Evolutionary conservation across 2,329 filamentous ascomycete genomes (phyloP), one percentile per base, ranked within the genome.

Genomic region (Neonectria neomacrospora): DNA sequence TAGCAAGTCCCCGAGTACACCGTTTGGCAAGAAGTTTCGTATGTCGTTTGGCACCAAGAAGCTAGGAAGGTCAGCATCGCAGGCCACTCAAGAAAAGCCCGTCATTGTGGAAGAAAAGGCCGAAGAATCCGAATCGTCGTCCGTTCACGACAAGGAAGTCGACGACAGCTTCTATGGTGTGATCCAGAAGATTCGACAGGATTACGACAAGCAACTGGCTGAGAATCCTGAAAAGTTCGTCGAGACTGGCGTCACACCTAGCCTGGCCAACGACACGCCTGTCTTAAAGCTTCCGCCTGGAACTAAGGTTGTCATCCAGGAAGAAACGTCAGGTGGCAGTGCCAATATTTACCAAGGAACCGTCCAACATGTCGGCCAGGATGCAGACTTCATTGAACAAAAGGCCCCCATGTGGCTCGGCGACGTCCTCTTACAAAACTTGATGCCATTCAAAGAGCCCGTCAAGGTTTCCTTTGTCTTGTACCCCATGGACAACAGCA

Each of bases 391-490:
- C 20, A 90, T 99, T 55, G 94, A 98, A 80, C 91, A 93, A 73
- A 88, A 90, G 42, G 94, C 91, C 6, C 95, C 96, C 2, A 91
- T 92, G 83, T 99, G 96, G 96, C 84, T 99, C 7, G 94, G 92
- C 14, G 94, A 98, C 67, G 86, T 97, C 37, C 82, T 99, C 14
- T 82, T 99, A 50, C 76, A 93, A 83, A 97, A 97, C 76, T 86
- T 88, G 75, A 88, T 93, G 9, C 93, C 94, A 0, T 80, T 85
- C 63, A 98, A 98, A 81, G 96, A 98, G n/a, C 90, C 94, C 1
- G 88, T 95, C 70, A 99, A 99, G 83, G 90, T 98, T n/a, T 94
- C 93, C 3, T 99, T 99, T 74, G 87, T 97, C 16, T 83, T 99
- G 23, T 88, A 96, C 70, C 94, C 96, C 0, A 85, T 92, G 71